These are phyloP conservation scores for Lycium ferocissimum DNA, from an alignment of 257 asterid species.

Conservation along the genomic window DNA sequence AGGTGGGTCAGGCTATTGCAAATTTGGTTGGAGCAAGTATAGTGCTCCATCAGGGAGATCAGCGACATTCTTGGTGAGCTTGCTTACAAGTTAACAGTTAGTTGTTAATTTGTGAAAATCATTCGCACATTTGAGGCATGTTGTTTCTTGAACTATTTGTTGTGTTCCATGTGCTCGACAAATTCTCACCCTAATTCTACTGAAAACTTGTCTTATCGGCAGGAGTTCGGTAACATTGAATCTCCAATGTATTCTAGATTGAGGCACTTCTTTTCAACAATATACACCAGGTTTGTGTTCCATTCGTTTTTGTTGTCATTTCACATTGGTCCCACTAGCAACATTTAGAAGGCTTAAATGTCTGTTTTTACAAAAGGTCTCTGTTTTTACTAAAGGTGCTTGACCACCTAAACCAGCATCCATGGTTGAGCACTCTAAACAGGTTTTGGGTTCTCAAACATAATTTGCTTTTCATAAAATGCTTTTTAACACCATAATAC, in stretches of 20 bases:
- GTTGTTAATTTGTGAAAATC: constrained; percentile 28
- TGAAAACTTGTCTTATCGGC: constrained; percentile 34
- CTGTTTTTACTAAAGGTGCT: not conserved
- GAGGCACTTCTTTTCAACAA: constrained; percentile 88
- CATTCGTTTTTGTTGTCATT: constrained; percentile 1
- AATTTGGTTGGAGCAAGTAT: constrained; percentile 98
- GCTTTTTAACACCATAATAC: not conserved
- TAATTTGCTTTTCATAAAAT: not conserved
- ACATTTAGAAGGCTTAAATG: not conserved
- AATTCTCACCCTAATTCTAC: not conserved
- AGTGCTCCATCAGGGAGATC: constrained; percentile 91
- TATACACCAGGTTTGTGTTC: constrained; percentile 73
- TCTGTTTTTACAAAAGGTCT: not conserved
- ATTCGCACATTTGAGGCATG: constrained; percentile 26
- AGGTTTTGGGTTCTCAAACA: constrained; percentile 4
- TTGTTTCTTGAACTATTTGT: constrained; percentile 24
- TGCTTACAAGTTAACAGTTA: constrained; percentile 32
- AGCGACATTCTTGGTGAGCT: constrained; percentile 88
- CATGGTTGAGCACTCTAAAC: not conserved
- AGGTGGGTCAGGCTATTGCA: constrained; percentile 99
- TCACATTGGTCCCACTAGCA: not conserved
- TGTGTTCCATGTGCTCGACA: constrained; percentile 14
- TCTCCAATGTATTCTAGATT: constrained; percentile 95
- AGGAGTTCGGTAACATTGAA: constrained; percentile 97
- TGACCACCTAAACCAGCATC: not conserved